A percentile compares a stretch with the other conserved stretches of the same genome.
Conservation (phyloP, 441 rosid species). For the Gossypium gossypioides region DNA sequence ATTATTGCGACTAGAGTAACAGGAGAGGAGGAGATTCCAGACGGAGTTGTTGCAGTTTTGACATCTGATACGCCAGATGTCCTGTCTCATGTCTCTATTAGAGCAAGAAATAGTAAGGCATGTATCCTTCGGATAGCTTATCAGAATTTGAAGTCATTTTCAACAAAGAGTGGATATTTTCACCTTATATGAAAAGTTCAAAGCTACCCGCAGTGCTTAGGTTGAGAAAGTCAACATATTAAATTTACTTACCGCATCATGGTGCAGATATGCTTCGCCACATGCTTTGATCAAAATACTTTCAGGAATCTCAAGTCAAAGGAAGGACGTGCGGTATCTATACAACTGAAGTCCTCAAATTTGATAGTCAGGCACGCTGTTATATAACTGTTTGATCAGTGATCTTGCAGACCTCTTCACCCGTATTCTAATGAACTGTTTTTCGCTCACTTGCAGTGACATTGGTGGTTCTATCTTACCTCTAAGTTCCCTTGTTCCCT, state of each 20-base stretch:
- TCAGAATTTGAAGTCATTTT: background rate
- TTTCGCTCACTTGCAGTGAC: constrained; percentile 35
- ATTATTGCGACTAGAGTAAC: constrained; percentile 53
- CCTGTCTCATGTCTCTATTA: constrained; percentile 70
- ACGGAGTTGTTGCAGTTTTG: constrained; percentile 71
- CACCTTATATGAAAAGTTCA: constrained; percentile 6
- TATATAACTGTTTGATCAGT: background rate
- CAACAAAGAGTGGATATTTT: background rate
- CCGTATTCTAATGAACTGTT: background rate
- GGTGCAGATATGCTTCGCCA: constrained; percentile 75
- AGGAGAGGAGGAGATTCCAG: constrained; percentile 83
- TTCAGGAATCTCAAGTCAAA: constrained; percentile 46
- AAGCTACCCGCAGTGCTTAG: constrained; percentile 3
- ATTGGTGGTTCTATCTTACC: constrained; percentile 29
- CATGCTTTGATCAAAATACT: constrained; percentile 65
- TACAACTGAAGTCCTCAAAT: constrained; percentile 34
- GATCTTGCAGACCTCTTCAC: background rate
- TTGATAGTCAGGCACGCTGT: constrained; percentile 39
- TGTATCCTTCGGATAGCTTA: constrained; percentile 12
- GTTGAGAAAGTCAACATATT: constrained; percentile 11
- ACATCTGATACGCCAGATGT: constrained; percentile 73
- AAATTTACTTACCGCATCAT: constrained; percentile 1
- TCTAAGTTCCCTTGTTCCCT: constrained; percentile 29
- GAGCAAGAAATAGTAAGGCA: constrained; percentile 78
- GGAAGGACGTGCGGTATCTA: constrained; percentile 58